Percentiles rank a stretch among this genome's conserved stretches.
phyloP scores from a whole-genome alignment of 495 filamentous ascomycete species.

The Tricharina praecox region DNA sequence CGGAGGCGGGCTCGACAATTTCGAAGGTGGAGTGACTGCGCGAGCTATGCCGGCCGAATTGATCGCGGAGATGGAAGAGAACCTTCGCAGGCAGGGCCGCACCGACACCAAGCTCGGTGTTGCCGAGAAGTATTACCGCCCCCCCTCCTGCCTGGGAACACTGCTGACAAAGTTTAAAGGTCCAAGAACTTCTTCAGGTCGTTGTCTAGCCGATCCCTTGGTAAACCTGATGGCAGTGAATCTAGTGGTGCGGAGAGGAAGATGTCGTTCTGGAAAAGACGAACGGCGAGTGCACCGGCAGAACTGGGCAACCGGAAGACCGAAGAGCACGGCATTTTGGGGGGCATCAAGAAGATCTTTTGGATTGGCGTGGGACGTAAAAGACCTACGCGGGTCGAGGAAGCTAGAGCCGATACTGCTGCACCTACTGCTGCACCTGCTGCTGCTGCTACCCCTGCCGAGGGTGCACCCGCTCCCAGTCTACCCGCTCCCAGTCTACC shows the following conservation, averaged over 20 bases:
- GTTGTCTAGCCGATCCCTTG: not conserved
- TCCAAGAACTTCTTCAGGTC: not conserved
- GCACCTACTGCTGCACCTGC: no score
- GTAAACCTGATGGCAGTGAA: no score
- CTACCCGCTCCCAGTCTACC: no score
- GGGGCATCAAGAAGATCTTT: slow-evolving; percentile 3
- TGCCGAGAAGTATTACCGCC: not conserved
- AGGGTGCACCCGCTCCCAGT: no score
- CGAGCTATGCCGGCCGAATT: not conserved
- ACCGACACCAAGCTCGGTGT: not conserved
- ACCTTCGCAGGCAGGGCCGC: not conserved
- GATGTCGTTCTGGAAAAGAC: not conserved
- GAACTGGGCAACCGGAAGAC: not conserved
- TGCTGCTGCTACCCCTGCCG: no score
- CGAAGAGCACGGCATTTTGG: not conserved
- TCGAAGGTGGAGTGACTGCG: no score
- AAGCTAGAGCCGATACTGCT: no score
- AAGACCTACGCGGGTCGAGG: no score
- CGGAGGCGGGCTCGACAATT: not conserved
- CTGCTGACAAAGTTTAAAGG: not conserved
- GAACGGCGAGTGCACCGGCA: not conserved
- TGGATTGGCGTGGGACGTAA: not conserved
- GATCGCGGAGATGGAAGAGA: slow-evolving; percentile 2
- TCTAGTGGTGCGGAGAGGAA: not conserved
- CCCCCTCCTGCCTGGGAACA: not conserved